Evolutionary conservation across 2,329 filamentous ascomycete genomes (phyloP).

Genomic region (Paracamarosporium sp.): DNA sequence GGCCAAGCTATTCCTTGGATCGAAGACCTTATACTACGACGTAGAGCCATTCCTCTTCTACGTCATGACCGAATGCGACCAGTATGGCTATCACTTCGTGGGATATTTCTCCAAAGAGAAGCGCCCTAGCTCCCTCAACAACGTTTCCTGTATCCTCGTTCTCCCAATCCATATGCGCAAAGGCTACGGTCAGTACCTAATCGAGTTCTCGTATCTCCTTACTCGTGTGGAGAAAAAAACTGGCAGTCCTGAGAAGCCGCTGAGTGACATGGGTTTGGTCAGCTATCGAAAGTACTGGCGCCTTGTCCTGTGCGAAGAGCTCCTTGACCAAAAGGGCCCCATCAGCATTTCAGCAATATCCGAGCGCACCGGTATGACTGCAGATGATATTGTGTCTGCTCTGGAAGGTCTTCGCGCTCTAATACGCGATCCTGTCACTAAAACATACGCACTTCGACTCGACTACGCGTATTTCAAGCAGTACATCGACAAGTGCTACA

Average conservation of each 20-base stretch:
- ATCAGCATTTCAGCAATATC: slow-evolving; percentile 72
- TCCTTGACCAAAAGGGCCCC: slow-evolving; percentile 68
- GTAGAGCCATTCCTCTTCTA: slow-evolving; percentile 98
- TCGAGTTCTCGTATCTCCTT: slow-evolving; percentile 97
- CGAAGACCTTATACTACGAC: slow-evolving; percentile 97
- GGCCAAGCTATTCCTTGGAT: slow-evolving; percentile 96
- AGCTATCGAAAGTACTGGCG: slow-evolving; percentile 99
- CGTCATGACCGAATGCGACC: slow-evolving; percentile 92
- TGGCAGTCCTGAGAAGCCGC: slow-evolving; percentile 93
- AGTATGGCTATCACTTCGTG: slow-evolving; percentile 92
- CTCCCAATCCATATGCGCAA: slow-evolving; percentile 96
- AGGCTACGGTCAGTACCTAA: slow-evolving; percentile 94
- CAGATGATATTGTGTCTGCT: slow-evolving; percentile 94
- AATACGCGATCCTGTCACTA: slow-evolving; percentile 86
- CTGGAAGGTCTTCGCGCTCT: slow-evolving; percentile 89
- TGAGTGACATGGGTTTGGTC: slow-evolving; percentile 97
- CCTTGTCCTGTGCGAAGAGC: slow-evolving; percentile 82
- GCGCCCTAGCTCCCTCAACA: slow-evolving; percentile 90
- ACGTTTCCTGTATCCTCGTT: slow-evolving; percentile 96
- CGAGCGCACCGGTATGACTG: slow-evolving; percentile 90
- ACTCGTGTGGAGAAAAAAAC: slow-evolving; percentile 93
- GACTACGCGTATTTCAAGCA: slow-evolving; percentile 85
- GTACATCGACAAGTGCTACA: slow-evolving; percentile 88
- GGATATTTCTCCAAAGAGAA: slow-evolving; percentile 99
- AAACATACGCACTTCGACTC: slow-evolving; percentile 86